Conservation (phyloP, 73 alveolate species). For the Symbiodinium pilosum region DNA sequence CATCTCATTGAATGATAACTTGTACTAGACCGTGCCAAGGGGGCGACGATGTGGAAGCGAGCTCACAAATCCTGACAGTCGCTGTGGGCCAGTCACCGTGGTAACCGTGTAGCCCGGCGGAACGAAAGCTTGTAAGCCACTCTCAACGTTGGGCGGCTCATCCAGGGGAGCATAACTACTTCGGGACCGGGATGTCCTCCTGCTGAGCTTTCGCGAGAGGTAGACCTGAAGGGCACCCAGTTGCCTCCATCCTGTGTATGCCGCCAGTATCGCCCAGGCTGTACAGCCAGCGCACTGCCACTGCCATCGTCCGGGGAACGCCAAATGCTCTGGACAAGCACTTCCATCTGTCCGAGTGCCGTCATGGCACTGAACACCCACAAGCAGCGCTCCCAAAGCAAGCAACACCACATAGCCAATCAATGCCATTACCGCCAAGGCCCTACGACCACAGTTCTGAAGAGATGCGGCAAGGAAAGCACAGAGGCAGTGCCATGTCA, state of each 20-base stretch:
- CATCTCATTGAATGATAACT: too few relatives aligned
- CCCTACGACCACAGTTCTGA: slow-evolving; percentile 23
- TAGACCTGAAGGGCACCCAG: background rate
- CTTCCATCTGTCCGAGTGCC: slow-evolving; percentile 25
- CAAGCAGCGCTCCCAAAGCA: slow-evolving; percentile 43
- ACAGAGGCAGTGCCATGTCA: slow-evolving; percentile 52
- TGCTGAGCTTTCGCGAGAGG: slow-evolving; percentile 16
- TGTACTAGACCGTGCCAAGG: background rate
- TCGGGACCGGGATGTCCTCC: slow-evolving; percentile 2
- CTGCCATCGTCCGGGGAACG: slow-evolving; percentile 13
- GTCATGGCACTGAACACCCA: slow-evolving; percentile 22
- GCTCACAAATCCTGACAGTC: background rate
- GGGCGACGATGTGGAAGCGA: background rate
- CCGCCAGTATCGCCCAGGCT: slow-evolving; percentile 37
- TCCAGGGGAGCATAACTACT: background rate
- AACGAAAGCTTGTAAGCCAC: background rate
- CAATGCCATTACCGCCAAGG: slow-evolving; percentile 20
- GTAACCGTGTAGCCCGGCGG: background rate
- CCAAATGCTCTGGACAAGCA: slow-evolving; percentile 31
- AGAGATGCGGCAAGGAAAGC: slow-evolving; percentile 38
- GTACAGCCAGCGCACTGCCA: slow-evolving; percentile 38
- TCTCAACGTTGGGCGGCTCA: background rate
- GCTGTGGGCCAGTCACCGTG: background rate
- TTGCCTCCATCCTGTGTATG: slow-evolving; percentile 16
- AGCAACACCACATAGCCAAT: slow-evolving; percentile 24